phyloP scores from a whole-genome alignment of 192 early-diverging fungal species.

The Rhizoclosmatium sp. region DNA sequence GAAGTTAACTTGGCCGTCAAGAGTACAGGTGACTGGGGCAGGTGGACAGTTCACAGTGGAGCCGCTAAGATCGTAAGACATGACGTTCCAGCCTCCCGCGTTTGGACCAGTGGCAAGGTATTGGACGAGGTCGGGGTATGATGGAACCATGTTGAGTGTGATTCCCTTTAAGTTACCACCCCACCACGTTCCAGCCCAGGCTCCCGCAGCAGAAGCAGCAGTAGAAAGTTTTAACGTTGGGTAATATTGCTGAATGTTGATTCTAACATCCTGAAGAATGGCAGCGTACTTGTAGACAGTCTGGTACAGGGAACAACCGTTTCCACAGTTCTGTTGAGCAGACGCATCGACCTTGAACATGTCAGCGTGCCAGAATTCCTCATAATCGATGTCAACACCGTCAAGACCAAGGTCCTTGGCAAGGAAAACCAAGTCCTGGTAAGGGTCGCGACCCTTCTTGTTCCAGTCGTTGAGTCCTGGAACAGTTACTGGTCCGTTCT shows the following conservation, averaged over 20 bases:
- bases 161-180: slow-evolving; percentile 28
- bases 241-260: slow-evolving; percentile 67
- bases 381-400: slow-evolving; percentile 32
- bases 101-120: slow-evolving; percentile 18
- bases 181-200: slow-evolving; percentile 30
- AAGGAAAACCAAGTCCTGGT: slow-evolving; percentile 26
- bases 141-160: slow-evolving; percentile 20
- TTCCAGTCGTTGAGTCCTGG: not conserved
- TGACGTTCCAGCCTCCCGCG: slow-evolving; percentile 31
- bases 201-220: slow-evolving; percentile 31
- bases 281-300: slow-evolving; percentile 50
- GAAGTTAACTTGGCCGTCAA: slow-evolving; percentile 28
- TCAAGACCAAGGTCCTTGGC: slow-evolving; percentile 28
- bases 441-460: slow-evolving; percentile 19
- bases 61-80: slow-evolving; percentile 28
- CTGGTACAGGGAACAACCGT: slow-evolving; percentile 20
- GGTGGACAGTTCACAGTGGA: slow-evolving; percentile 24
- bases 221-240: slow-evolving; percentile 23
- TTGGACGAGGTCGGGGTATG: slow-evolving; percentile 16
- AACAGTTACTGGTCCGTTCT: slow-evolving; percentile 5
- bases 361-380: slow-evolving; percentile 35
- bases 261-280: slow-evolving; percentile 70
- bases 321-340: slow-evolving; percentile 21
- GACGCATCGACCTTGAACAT: slow-evolving; percentile 19
- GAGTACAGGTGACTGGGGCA: slow-evolving; percentile 6